Conservation (phyloP, 2,329 filamentous ascomycete species). For the Shiraia sp. region DNA sequence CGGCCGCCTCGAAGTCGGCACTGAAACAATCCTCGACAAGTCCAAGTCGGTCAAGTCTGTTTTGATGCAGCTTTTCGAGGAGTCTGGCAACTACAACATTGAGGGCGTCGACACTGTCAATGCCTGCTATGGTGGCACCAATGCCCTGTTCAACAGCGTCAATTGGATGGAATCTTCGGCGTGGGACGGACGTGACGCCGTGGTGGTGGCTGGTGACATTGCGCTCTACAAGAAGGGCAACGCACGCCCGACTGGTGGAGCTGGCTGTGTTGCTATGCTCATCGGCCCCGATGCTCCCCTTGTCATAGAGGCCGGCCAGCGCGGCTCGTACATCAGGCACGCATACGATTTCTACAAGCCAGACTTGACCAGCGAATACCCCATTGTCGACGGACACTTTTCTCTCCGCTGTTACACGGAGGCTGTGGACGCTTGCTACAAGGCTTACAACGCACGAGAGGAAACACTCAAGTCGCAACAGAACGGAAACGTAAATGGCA, state of each 20-base stretch:
- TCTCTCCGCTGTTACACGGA: constrained; percentile 58
- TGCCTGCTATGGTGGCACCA: constrained; percentile 60
- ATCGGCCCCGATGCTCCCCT: constrained; percentile 56
- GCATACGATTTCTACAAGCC: constrained; percentile 61
- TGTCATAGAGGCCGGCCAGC: constrained; percentile 54
- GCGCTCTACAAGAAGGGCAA: constrained; percentile 60
- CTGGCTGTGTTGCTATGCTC: constrained; percentile 59
- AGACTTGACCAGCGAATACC: constrained; percentile 58
- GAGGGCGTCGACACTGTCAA: constrained; percentile 59
- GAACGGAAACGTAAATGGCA: constrained; percentile 45
- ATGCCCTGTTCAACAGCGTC: constrained; percentile 58
- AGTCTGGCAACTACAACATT: constrained; percentile 57
- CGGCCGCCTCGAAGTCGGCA: constrained; percentile 58
- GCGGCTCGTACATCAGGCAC: constrained; percentile 56
- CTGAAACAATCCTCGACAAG: constrained; percentile 60
- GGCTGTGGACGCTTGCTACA: constrained; percentile 58
- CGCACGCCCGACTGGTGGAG: constrained; percentile 57
- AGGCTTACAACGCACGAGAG: constrained; percentile 57
- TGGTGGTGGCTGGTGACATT: constrained; percentile 58
- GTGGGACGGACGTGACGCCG: constrained; percentile 57
- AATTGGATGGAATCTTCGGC: constrained; percentile 60
- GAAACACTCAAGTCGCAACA: constrained; percentile 50
- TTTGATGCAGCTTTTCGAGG: constrained; percentile 57
- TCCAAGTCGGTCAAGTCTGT: constrained; percentile 60
- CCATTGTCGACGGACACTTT: constrained; percentile 57